Evolutionary conservation across 2,329 filamentous ascomycete genomes (phyloP), one percentile per base, ranked within the genome.

Genomic region (Clonostachys sp.): DNA sequence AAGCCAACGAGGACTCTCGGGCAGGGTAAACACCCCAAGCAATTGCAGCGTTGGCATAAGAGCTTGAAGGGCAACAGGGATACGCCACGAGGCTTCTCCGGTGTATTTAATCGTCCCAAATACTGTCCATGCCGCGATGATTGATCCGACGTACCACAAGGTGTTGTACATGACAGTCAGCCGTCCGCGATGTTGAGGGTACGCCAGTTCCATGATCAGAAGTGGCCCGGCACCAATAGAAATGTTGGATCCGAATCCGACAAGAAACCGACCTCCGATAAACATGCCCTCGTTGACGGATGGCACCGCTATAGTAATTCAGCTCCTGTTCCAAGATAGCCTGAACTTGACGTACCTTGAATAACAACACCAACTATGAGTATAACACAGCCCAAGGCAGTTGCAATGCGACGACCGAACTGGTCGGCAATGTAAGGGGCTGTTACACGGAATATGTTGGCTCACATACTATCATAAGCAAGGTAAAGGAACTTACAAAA

Each of bases 1-100:
- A 30, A 77, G 65, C 72, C 73, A 77, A 12, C 72, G 66, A 8
- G 74, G 74, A 4, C 65, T 71, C 54, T 78, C 72, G 6, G 72
- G 72, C 3, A 55, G 51, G 17, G 55, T 55, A 41, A 41, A 39
- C 16, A 44, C 17, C 33, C 24, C 7, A 14, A 48, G 24, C 14
- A 46, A 18, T 17, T 45, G 43, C 13, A 45, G 8, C n/a, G 34
- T 12, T 24, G 33, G 16, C 24, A 48, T 35, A 10, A 36, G 20
- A 16, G 40, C 42, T 43, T 48, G 47, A 20, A 48, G 14, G 12
- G 43, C 35, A 12, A 39, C 13, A 16, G 43, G 41, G 10, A 46
- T n/a, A 5, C 41, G 42, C 14, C 48, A 48, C 12, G 17, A 12
- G 34, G 30, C 44, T 18, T 12, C 7, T 20, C 6, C 36, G 8